Percentiles rank a stretch among this genome's conserved stretches.
These are phyloP conservation scores for Trifolium repens DNA, from an alignment of 306 rosid genomes.

Conservation along the genomic window DNA sequence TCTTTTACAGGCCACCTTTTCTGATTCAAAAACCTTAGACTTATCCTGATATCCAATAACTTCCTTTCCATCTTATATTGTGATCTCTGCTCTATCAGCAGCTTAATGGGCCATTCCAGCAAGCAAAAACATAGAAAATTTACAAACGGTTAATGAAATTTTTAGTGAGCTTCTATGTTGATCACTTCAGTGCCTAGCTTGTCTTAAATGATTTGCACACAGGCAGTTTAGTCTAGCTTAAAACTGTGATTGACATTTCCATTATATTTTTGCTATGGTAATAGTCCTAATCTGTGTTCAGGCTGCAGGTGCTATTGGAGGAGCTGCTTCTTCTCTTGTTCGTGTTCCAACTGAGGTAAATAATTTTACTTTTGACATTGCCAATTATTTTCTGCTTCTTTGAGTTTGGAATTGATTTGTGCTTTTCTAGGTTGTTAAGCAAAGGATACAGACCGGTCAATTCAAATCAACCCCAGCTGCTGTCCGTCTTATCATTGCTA, in stretches of 20 bases:
- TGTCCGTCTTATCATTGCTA: conserved; percentile 55
- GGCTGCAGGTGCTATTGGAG: conserved; percentile 84
- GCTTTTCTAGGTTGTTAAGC: conserved; percentile 63
- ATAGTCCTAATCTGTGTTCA: conserved; percentile 54
- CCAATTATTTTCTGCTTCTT: conserved; percentile 19
- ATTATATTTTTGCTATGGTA: conserved; percentile 29
- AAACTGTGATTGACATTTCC: conserved; percentile 10
- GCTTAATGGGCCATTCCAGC: no score
- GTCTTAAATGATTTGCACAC: conserved; percentile 18
- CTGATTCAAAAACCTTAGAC: no score
- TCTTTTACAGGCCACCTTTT: conserved; percentile 14
- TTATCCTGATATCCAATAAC: no score
- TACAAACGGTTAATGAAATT: conserved; percentile 12
- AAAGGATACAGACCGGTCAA: conserved; percentile 62
- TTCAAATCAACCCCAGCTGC: conserved; percentile 54
- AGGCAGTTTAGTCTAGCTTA: conserved; percentile 3
- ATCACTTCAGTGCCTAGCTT: conserved; percentile 18
- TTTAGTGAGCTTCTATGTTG: conserved; percentile 20
- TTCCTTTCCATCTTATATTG: no score
- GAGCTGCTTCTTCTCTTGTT: conserved; percentile 72
- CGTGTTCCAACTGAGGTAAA: conserved; percentile 90
- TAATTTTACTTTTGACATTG: conserved; percentile 25
- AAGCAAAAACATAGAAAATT: no score
- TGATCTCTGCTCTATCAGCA: no score
- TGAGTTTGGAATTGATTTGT: conserved; percentile 38